These are phyloP conservation scores for Cyberlindnera maritima DNA, from an alignment of 805 yeast species.

Conservation along the genomic window DNA sequence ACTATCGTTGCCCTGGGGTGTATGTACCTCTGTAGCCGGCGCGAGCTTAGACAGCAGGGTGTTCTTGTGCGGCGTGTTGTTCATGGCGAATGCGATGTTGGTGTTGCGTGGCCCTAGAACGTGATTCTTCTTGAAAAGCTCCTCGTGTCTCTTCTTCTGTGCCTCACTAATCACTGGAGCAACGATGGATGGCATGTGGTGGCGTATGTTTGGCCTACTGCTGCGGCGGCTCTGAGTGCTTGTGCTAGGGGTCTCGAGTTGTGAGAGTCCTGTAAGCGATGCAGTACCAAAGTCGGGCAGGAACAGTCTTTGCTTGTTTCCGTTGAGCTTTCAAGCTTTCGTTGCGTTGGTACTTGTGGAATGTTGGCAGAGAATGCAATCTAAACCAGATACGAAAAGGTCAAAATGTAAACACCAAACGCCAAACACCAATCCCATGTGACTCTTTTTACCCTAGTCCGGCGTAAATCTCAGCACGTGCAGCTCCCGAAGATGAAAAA, in stretches of 20 bases:
- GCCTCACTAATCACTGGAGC: conserved; percentile 14
- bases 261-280: too few relatives aligned
- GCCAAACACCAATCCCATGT: too few relatives aligned
- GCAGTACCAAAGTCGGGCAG: too few relatives aligned
- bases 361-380: background rate
- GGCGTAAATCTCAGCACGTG: conserved; percentile 6
- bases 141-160: conserved; percentile 17
- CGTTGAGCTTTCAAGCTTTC: too few relatives aligned
- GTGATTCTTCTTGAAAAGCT: conserved; percentile 21
- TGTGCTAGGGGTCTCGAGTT: background rate
- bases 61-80: background rate
- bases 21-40: background rate
- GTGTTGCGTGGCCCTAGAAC: conserved; percentile 17
- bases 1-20: conserved; percentile 6
- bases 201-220: background rate
- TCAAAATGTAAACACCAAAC: conserved; percentile 8
- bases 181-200: conserved; percentile 1
- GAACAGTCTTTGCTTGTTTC: too few relatives aligned
- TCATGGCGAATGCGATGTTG: conserved; percentile 6
- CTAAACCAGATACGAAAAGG: background rate
- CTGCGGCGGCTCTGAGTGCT: background rate
- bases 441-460: background rate
- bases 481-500: conserved; percentile 1
- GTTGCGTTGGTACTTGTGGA: too few relatives aligned
- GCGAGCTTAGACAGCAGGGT: background rate